These are phyloP conservation scores for Cornus kousa DNA, from an alignment of 148 eudicot species.

Conservation along the genomic window DNA sequence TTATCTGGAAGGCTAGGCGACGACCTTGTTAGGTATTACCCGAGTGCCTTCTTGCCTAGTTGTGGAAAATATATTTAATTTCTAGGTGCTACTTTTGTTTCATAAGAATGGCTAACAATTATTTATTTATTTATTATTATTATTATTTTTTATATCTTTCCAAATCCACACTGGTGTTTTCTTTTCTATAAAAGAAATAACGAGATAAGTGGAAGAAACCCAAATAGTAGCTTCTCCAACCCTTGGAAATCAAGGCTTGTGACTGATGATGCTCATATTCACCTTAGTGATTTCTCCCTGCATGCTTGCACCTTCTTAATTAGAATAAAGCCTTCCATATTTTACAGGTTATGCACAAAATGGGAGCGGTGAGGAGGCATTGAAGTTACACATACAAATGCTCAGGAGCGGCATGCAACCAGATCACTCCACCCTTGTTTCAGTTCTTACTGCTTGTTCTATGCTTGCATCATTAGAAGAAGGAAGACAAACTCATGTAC, in stretches of 20 bases:
- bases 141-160: too few species aligned
- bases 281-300: not conserved
- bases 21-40: too few species aligned
- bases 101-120: too few species aligned
- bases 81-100: too few species aligned
- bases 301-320: not conserved
- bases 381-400: slow-evolving; percentile 29
- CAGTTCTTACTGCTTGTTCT: slow-evolving; percentile 39
- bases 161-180: too few species aligned
- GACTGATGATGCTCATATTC: not conserved
- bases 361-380: slow-evolving; percentile 30
- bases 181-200: too few species aligned
- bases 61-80: too few species aligned
- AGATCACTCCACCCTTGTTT: slow-evolving; percentile 35
- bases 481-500: slow-evolving; percentile 32
- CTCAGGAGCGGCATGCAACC: slow-evolving; percentile 27
- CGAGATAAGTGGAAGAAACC: too few species aligned
- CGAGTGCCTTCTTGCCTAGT: too few species aligned
- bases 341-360: slow-evolving; percentile 40
- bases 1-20: too few species aligned
- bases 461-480: slow-evolving; percentile 28
- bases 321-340: not conserved
- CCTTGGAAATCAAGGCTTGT: not conserved
- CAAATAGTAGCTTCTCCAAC: not conserved
- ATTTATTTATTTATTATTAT: too few species aligned